A percentile compares a stretch with the other conserved stretches of the same genome.
Evolutionary conservation across 2,329 filamentous ascomycete species (phyloP).

Genomic region (Periconia digitata): DNA sequence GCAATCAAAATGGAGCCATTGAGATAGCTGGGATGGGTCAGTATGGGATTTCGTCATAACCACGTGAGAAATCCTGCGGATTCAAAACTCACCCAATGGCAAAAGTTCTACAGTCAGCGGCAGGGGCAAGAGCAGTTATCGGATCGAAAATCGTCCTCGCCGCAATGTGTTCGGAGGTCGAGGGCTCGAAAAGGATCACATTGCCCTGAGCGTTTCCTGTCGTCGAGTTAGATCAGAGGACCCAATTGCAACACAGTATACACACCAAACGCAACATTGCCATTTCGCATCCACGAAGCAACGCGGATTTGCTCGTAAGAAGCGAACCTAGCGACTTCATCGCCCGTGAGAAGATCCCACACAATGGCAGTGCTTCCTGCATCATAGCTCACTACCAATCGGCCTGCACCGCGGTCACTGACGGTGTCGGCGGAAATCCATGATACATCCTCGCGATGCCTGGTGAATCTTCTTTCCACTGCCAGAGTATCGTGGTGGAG

Average conservation of each 20-base stretch:
- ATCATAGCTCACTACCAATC: constrained; percentile 92
- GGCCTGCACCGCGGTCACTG: constrained; percentile 81
- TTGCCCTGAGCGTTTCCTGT: constrained; percentile 89
- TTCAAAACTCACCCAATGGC: constrained; percentile 75
- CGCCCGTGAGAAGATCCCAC: constrained; percentile 92
- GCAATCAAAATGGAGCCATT: constrained; percentile 94
- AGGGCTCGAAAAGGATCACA: constrained; percentile 91
- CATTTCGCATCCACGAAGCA: constrained; percentile 94
- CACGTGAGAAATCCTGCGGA: neutral
- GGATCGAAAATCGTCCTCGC: constrained; percentile 91
- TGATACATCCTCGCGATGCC: constrained; percentile 79
- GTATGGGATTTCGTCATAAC: constrained; percentile 9
- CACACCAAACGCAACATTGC: constrained; percentile 94
- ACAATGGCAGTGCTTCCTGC: constrained; percentile 88
- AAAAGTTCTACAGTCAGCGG: constrained; percentile 88
- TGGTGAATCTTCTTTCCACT: constrained; percentile 81
- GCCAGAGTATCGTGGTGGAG: constrained; percentile 90
- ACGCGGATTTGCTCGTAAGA: constrained; percentile 85
- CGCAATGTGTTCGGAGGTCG: constrained; percentile 89
- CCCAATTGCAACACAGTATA: constrained; percentile 7
- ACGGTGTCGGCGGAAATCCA: constrained; percentile 88
- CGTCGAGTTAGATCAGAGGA: constrained; percentile 12
- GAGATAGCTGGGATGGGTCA: constrained; percentile 67
- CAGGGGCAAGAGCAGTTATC: constrained; percentile 89
- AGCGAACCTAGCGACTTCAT: constrained; percentile 87